Percentiles rank a stretch among this genome's conserved stretches.
Evolutionary conservation across 2,329 filamentous ascomycete species (phyloP).

Genomic region (Trichothecium sympodiale): DNA sequence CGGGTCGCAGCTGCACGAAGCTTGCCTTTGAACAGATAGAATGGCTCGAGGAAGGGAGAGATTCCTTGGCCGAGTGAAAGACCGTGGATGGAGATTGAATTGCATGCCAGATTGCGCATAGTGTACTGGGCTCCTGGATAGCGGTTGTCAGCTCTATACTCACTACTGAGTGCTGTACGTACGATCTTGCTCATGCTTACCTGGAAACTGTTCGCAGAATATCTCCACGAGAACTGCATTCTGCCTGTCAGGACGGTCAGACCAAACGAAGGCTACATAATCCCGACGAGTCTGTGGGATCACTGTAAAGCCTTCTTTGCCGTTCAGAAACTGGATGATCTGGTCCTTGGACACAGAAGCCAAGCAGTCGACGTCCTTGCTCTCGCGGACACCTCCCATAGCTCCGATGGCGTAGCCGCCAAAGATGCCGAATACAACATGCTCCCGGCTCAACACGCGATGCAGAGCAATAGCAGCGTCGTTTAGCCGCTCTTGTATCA

Average conservation of each 20-base stretch:
- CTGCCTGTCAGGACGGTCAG: neutral
- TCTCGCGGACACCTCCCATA: conserved; percentile 1
- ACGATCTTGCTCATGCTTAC: too few relatives aligned
- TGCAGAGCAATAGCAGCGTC: conserved; percentile 5
- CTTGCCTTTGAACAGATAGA: conserved; percentile 4
- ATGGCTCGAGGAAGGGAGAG: too few relatives aligned
- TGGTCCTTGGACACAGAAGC: conserved; percentile 2
- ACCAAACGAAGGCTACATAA: conserved; percentile 3
- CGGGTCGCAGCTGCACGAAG: too few relatives aligned
- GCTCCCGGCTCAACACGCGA: conserved; percentile 2
- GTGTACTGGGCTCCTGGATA: too few relatives aligned
- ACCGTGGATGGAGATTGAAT: too few relatives aligned
- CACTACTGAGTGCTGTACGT: too few relatives aligned
- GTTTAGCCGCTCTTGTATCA: conserved; percentile 5
- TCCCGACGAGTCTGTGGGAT: conserved; percentile 3
- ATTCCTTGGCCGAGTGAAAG: too few relatives aligned
- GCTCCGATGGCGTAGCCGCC: conserved; percentile 2
- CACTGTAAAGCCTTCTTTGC: conserved; percentile 3
- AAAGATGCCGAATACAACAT: conserved; percentile 4
- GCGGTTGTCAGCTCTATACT: too few relatives aligned
- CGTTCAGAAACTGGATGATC: conserved; percentile 3
- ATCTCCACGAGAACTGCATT: too few relatives aligned
- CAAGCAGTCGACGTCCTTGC: conserved; percentile 5
- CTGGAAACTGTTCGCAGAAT: too few relatives aligned
- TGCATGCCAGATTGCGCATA: too few relatives aligned